Evolutionary conservation across 768 basidiomycete species (phyloP).

Genomic region (Myochromella boudieri): DNA sequence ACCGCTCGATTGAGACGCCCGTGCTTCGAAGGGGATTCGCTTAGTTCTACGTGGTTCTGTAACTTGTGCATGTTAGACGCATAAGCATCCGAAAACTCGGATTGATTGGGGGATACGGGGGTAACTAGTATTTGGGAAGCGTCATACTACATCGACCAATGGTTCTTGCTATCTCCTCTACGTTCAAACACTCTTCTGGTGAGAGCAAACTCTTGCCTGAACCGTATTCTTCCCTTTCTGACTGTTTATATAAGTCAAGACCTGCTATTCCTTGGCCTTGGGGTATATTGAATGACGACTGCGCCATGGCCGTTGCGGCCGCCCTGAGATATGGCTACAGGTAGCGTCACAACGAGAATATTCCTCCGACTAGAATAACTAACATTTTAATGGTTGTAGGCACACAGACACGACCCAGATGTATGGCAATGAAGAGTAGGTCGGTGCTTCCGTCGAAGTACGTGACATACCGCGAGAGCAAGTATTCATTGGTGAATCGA

Average conservation of each 20-base stretch:
- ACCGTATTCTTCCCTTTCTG: background rate
- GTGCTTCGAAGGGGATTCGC: no score
- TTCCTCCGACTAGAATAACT: no score
- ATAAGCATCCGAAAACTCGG: no score
- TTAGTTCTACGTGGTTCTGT: no score
- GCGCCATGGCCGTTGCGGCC: conserved; percentile 52
- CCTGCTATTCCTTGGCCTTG: conserved; percentile 70
- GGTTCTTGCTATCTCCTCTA: conserved; percentile 5
- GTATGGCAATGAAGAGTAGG: conserved; percentile 63
- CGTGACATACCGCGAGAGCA: conserved; percentile 56
- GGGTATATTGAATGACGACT: conserved; percentile 63
- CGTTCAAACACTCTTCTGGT: conserved; percentile 15
- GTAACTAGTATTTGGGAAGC: no score
- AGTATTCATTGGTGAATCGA: conserved; percentile 67
- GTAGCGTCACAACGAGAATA: conserved; percentile 23
- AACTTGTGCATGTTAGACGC: no score
- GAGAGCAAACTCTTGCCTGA: background rate
- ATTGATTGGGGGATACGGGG: no score
- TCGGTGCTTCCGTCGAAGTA: conserved; percentile 58
- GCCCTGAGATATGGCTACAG: conserved; percentile 65
- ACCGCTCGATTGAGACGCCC: no score
- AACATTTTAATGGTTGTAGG: no score
- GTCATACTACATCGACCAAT: no score
- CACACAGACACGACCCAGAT: conserved; percentile 73
- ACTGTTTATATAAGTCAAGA: conserved; percentile 36